Percentiles rank a stretch among this genome's conserved stretches.
These are phyloP conservation scores for Fusarium sororula DNA, from an alignment of 2,329 filamentous ascomycete species.

Conservation along the genomic window DNA sequence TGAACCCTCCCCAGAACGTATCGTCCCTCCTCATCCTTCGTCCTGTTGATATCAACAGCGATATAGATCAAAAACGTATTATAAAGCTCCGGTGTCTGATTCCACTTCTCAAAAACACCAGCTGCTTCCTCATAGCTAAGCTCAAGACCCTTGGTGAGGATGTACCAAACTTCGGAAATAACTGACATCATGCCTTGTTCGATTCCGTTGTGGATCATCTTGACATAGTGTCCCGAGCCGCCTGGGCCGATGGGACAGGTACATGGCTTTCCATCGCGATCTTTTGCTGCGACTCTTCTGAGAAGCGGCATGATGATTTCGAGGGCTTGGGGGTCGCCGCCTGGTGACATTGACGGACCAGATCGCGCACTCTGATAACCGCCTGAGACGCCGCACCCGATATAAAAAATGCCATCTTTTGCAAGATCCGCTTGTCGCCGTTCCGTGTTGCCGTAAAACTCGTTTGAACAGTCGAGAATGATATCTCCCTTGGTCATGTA, in stretches of 20 bases:
- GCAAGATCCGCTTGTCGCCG: not conserved
- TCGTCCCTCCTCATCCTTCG: accelerated
- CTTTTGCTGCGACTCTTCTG: not conserved
- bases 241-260: not conserved
- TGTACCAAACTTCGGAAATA: not conserved
- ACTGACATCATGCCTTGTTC: constrained; percentile 2
- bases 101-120: not conserved
- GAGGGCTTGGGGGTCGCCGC: not conserved
- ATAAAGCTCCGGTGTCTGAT: not conserved
- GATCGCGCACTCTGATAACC: not conserved
- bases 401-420: not conserved
- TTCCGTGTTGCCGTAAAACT: constrained; percentile 9
- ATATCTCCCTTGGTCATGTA: not conserved
- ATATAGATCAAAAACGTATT: not conserved
- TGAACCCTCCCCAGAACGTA: not conserved
- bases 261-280: accelerated
- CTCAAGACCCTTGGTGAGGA: not conserved
- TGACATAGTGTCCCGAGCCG: not conserved
- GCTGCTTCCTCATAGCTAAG: not conserved
- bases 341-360: not conserved
- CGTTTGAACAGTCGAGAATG: not conserved
- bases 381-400: not conserved
- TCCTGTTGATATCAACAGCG: not conserved
- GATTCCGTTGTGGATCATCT: not conserved
- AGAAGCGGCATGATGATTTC: not conserved